Base-by-base conservation (phyloP, 1,139 yeast genomes). In the Meyerozyma athensensis region DNA sequence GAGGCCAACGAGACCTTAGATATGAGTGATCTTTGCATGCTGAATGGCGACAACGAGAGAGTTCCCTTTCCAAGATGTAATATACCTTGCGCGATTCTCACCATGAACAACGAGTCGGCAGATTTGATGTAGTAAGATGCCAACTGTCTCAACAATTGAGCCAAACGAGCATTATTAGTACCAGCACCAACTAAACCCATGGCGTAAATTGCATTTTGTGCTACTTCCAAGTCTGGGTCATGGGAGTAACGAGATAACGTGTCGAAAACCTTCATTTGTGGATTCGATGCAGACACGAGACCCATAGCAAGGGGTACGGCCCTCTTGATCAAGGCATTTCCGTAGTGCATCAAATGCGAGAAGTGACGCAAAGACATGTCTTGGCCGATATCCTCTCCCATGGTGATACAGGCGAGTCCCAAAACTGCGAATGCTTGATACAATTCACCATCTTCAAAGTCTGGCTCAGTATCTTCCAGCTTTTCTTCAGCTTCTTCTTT, bases 151-250 rank as follows among this genome's bases (percentile, higher is more conserved):
- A 94, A 74, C 48, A 94, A 72, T 67, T 92, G 98, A 2, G 97
- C 97, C 49, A 94, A 74, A 68, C 99, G 84, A 7, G 99, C 98
- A 59, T 94, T 94, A 64, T 92, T 90, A 28, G 98, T 94, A 65
- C 99, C 99, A 20, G 97, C 94, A 56, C 98, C 98, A 48, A 92
- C 96, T 46, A 94, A 67, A 41, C 99, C 98, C 98, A 94, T 90
- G 33, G 96, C 81, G 56, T 86, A 90, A 45, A 92, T 90, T 20
- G 98, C 90, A 57, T 90, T 94, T 59, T 84, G 84, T 4, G 98
- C 96, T 41, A 94, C 97, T 56, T 87, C 96, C 51, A 86, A 68
- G 61, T 92, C 97, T 41, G 89, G 82, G 56, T 94, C 98, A 62
- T 94, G 99, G 3, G 97, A 87, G 64, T 86, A 89, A 60, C 98